A percentile compares a stretch with the other conserved stretches of the same genome.
phyloP scores from a whole-genome alignment of 2,329 filamentous ascomycete species.

The Fusarium torreyae region DNA sequence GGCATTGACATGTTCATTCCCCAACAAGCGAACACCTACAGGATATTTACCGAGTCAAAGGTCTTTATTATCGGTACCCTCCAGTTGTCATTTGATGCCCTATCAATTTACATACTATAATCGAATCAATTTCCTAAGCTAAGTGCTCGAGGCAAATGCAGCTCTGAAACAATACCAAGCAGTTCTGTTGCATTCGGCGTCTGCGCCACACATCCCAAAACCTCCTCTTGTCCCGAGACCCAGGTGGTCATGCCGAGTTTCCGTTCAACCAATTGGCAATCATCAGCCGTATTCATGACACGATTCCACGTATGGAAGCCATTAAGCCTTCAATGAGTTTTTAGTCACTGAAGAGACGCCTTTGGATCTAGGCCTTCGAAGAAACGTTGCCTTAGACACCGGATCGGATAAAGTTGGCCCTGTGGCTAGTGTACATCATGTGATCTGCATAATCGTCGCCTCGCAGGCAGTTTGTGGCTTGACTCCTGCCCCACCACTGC shows the following conservation, averaged over 20 bases:
- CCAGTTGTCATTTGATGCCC: background rate
- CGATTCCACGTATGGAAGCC: constrained; percentile 19
- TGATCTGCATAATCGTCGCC: constrained; percentile 41
- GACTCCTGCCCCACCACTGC: constrained; percentile 53
- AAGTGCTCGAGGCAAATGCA: background rate
- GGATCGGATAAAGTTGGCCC: constrained; percentile 36
- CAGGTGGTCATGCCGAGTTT: constrained; percentile 37
- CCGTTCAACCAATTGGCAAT: constrained; percentile 31
- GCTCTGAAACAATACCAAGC: constrained; percentile 15
- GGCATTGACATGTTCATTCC: constrained; percentile 30
- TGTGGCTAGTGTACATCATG: constrained; percentile 50
- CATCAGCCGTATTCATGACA: constrained; percentile 4
- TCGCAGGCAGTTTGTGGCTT: constrained; percentile 49
- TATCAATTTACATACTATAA: background rate
- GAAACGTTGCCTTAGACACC: background rate
- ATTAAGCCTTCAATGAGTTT: constrained; percentile 1
- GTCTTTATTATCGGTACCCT: constrained; percentile 19
- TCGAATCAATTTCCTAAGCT: background rate
- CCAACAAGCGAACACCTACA: constrained; percentile 5
- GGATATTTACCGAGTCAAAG: constrained; percentile 26
- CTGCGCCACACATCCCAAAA: constrained; percentile 41
- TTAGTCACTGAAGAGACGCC: background rate
- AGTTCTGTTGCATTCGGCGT: constrained; percentile 7
- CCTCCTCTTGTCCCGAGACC: constrained; percentile 7
- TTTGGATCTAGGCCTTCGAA: background rate